Base-by-base conservation (phyloP, 495 filamentous ascomycete genomes). In the Poronia punctata region DNA sequence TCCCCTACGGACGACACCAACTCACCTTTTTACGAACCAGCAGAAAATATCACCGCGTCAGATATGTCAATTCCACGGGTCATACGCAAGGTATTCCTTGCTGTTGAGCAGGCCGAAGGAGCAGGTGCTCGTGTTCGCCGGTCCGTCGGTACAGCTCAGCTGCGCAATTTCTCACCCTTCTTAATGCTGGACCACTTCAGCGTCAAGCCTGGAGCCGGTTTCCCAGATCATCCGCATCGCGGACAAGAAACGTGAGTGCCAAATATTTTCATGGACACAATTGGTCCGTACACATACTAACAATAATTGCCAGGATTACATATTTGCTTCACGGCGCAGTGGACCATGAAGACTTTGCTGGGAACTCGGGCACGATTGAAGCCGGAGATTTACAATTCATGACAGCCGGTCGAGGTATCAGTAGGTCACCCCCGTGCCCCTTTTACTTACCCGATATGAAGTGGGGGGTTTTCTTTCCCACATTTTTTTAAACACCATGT, bases 111-210 rank as follows among this genome's bases (percentile, higher is more conserved):
- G 65, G 67, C 84, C 35, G 90, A 97, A 62, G 90, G 90, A 38
- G 88, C 84, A 4, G 90, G 90, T 25, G 90, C 90, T 0, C 72
- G 83, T 29, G 90, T 97, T 2, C 78, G 90, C 26, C 82, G 90
- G 46, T 88, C 84, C 20, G 86, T 98, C 55, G 90, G 90, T 35
- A 93, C 85, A 3, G 71, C 83, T 5, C 75, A 84, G 45, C 74
- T 96, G 3, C 76, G 82, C 54, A 86, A 94, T 65, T 84, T 98
- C 68, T 82, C 78, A 14, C 90, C 90, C 8, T 98, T 98, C 70
- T 74, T 98, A 10, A 95, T 98, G 90, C 84, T 96, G 17, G 90
- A 98, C 61, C 87, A 96, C 66, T 95, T 95, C 71, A 77, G 71
- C 29, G 78, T 88, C 52, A 74, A 76, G 20, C 80, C 80, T 12